A percentile compares a stretch with the other conserved stretches of the same genome.
Conservation (phyloP, 2,329 filamentous ascomycete genomes). For the Samsoniella hepiali region DNA sequence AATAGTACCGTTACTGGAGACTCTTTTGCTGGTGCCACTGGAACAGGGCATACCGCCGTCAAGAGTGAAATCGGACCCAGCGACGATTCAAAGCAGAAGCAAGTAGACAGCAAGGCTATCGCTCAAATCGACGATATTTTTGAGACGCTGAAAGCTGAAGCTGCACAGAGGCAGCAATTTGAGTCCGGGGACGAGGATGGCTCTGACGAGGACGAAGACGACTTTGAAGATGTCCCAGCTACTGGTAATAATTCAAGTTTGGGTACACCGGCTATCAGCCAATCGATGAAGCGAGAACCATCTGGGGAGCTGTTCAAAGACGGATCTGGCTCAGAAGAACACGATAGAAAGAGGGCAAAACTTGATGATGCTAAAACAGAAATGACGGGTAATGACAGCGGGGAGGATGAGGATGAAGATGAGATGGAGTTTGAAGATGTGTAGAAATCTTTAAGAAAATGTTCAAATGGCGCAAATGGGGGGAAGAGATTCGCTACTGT, state of each 20-base stretch:
- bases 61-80: slow-evolving; percentile 46
- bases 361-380: slow-evolving; percentile 52
- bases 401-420: slow-evolving; percentile 49
- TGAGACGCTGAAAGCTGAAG: slow-evolving; percentile 60
- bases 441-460: not conserved
- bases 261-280: slow-evolving; percentile 31
- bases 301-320: slow-evolving; percentile 28
- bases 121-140: slow-evolving; percentile 66
- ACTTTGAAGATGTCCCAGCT: slow-evolving; percentile 51
- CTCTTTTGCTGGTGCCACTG: slow-evolving; percentile 45
- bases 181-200: slow-evolving; percentile 33
- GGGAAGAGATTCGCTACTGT: not conserved
- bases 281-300: slow-evolving; percentile 33
- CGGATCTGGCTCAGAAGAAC: slow-evolving; percentile 37
- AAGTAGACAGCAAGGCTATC: slow-evolving; percentile 49
- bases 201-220: slow-evolving; percentile 43
- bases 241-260: slow-evolving; percentile 31
- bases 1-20: slow-evolving; percentile 66
- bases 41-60: slow-evolving; percentile 25
- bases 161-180: slow-evolving; percentile 38
- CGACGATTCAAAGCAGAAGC: slow-evolving; percentile 37
- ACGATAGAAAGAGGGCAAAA: slow-evolving; percentile 59
- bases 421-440: slow-evolving; percentile 61
- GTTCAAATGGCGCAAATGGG: not conserved
- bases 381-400: slow-evolving; percentile 42